Evolutionary conservation across 139 green algal genomes (phyloP).

Genomic region (Picocystis salinarum): DNA sequence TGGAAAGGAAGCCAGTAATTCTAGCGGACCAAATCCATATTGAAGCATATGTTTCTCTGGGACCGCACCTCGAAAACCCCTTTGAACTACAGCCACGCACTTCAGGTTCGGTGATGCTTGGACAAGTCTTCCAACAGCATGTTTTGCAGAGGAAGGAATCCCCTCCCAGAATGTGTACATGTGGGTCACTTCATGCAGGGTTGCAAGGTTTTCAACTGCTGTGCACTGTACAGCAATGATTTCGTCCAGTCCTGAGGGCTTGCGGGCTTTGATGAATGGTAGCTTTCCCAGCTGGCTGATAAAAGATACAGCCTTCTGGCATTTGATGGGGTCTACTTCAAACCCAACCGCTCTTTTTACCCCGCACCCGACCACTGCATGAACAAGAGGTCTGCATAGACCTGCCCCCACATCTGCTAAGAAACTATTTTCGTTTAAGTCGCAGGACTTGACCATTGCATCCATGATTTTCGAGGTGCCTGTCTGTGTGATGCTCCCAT

Average conservation of each 20-base stretch:
- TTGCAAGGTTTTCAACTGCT: constrained; percentile 41
- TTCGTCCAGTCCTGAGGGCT: neutral
- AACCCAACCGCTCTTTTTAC: constrained; percentile 33
- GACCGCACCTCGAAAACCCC: constrained; percentile 24
- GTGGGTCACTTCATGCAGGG: constrained; percentile 55
- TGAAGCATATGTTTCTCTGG: constrained; percentile 39
- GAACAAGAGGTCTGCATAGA: constrained; percentile 46
- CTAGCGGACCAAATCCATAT: constrained; percentile 52
- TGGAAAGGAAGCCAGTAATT: constrained; percentile 42
- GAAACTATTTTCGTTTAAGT: constrained; percentile 27
- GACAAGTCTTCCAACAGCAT: constrained; percentile 64
- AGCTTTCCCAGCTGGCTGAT: constrained; percentile 26
- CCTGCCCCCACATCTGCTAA: constrained; percentile 74
- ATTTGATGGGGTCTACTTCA: constrained; percentile 69
- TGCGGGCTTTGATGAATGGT: too few species aligned
- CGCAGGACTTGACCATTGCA: constrained; percentile 32
- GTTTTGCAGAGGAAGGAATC: constrained; percentile 39
- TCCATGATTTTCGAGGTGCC: constrained; percentile 57
- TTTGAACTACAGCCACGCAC: constrained; percentile 61
- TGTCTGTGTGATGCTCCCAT: constrained; percentile 54
- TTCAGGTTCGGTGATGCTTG: constrained; percentile 16
- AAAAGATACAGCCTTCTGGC: constrained; percentile 56
- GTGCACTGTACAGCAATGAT: constrained; percentile 30
- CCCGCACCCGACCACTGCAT: constrained; percentile 36
- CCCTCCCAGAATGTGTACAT: constrained; percentile 90